Percentiles rank a stretch among this genome's conserved stretches.
Conservation (phyloP, 202 grass and related monocot species). For the Schoenoplectus triqueter region DNA sequence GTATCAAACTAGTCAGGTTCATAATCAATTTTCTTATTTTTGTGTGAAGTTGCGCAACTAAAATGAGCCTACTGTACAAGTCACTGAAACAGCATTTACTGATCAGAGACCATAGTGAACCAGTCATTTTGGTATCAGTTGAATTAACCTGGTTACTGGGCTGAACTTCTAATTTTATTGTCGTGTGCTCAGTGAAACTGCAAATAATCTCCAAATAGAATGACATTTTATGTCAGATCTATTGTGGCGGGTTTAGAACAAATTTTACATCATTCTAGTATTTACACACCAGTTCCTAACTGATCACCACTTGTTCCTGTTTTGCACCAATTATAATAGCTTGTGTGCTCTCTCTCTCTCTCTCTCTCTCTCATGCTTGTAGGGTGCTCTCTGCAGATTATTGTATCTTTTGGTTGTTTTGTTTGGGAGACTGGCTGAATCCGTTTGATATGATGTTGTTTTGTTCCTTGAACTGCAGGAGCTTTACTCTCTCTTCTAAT, state of each 20-base stretch:
- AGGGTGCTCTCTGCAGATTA: not conserved
- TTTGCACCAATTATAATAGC: not conserved
- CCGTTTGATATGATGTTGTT: conserved; percentile 22
- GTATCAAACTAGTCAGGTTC: not conserved
- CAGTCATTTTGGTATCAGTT: not conserved
- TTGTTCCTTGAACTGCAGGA: conserved; percentile 46
- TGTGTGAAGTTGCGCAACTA: not conserved
- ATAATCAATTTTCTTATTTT: not conserved
- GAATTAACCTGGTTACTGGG: not conserved
- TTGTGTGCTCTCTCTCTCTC: not conserved
- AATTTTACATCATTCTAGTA: too few relatives aligned
- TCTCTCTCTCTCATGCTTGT: not conserved
- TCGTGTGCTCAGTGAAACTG: not conserved
- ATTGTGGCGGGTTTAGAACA: not conserved
- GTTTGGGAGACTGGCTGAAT: not conserved
- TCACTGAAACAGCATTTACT: not conserved
- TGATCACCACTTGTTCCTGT: not conserved
- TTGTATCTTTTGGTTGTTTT: not conserved
- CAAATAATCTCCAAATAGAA: not conserved
- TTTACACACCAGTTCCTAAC: not conserved
- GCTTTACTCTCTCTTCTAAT: conserved; percentile 63
- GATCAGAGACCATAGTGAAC: not conserved
- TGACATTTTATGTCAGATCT: not conserved
- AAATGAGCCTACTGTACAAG: not conserved
- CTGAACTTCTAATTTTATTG: not conserved